Base-by-base conservation (phyloP, 768 basidiomycete genomes). In the Postia placenta region DNA sequence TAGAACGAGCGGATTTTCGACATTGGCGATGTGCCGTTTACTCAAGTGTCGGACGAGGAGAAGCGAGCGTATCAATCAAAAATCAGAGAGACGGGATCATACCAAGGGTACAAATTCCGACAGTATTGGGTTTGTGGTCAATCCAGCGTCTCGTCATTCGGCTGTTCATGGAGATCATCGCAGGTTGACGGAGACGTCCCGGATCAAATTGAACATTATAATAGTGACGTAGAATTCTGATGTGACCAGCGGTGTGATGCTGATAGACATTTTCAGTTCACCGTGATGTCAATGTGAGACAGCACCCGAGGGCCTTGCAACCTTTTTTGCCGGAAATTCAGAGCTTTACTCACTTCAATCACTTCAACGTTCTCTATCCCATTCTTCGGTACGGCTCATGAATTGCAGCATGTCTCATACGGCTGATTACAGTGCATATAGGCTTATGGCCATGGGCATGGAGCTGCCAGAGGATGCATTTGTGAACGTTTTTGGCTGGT, bases 151-250 rank as follows among this genome's bases (percentile, higher is more conserved):
- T n/a, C n/a, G n/a, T n/a, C n/a, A n/a, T n/a, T n/a, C n/a, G n/a
- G n/a, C n/a, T n/a, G n/a, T n/a, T n/a, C 2, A 27, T 5, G n/a
- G 11, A 38, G 41, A n/a, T 38, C 15, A 12, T 46, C 85, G 83
- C 77, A 79, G 42, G 76, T 85, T 39, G 79, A 78, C 35, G 73
- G 72, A 11, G 83, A 83, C 5, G 76, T 85, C 22, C 72, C 64
- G 15, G 84, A 86, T 57, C 80, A 83, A 54, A 55, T 83, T 15
- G 83, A 85, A 56, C 69, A 76, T 44, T 85, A 85, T 56, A 81
- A 78, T 53, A 70, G 83, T 85, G 14, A 26, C 39, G 52, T 5
- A 39, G 5, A 20, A 4, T 28, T 11, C 6, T 27, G 24, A 5
- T 11, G 9, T 11, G 3, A 22, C 4, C 20, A 9, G 4, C 36